Evolutionary conservation across 495 filamentous ascomycete species (phyloP).

Genomic region (Aspergillus affinis): DNA sequence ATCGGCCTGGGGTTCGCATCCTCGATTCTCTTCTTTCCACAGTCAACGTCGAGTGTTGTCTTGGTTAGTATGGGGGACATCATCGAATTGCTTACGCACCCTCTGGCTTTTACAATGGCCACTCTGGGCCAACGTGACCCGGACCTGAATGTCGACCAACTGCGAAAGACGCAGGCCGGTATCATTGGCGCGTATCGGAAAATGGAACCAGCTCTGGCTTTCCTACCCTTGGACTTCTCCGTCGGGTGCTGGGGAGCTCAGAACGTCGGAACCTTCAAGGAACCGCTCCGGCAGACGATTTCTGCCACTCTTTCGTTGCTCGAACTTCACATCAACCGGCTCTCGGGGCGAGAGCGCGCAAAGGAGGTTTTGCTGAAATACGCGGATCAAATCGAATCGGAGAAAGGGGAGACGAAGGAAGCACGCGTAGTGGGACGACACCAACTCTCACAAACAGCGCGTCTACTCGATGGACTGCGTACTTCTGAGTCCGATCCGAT

Average conservation of each 20-base stretch:
- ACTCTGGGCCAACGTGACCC: constrained; percentile 7
- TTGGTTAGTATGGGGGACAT: constrained; percentile 37
- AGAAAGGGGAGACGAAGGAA: not conserved
- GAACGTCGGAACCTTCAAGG: constrained; percentile 21
- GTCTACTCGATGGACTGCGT: constrained; percentile 17
- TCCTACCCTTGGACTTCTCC: constrained; percentile 29
- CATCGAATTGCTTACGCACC: constrained; percentile 27
- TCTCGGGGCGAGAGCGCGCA: constrained; percentile 11
- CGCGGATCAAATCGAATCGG: not conserved
- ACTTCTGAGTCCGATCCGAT: not conserved
- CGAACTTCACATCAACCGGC: constrained; percentile 22
- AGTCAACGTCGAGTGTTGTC: constrained; percentile 38
- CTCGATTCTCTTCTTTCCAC: constrained; percentile 41
- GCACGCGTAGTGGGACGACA: constrained; percentile 16
- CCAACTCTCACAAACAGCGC: constrained; percentile 17
- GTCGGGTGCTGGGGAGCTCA: constrained; percentile 24
- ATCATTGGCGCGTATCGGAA: constrained; percentile 18
- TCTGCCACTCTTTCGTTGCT: constrained; percentile 16
- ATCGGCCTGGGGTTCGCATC: constrained; percentile 39
- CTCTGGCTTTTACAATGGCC: constrained; percentile 20
- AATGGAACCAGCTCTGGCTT: constrained; percentile 24
- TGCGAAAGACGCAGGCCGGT: constrained; percentile 14
- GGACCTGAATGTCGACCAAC: constrained; percentile 10
- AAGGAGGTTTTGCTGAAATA: constrained; percentile 14
- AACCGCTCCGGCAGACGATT: constrained; percentile 20